Percentiles rank a stretch among this genome's conserved stretches.
Evolutionary conservation across 2,329 filamentous ascomycete genomes (phyloP).

Genomic region (Cytospora leucostoma): DNA sequence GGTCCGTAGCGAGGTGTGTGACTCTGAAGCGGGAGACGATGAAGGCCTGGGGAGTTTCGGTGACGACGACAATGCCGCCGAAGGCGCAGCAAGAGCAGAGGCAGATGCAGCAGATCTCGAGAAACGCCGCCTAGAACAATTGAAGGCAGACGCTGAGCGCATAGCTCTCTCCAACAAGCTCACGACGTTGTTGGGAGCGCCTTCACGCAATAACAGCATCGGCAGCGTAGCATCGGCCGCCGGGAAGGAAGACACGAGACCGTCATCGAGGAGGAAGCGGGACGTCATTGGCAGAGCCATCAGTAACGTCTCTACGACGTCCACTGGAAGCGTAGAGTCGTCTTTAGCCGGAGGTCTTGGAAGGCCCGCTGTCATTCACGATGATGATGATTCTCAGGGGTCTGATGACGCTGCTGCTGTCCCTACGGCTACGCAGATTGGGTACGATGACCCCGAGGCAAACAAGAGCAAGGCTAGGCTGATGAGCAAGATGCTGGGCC

Average conservation of each 20-base stretch:
- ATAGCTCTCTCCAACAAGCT: conserved; percentile 46
- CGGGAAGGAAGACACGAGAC: conserved; percentile 15
- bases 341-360: conserved; percentile 28
- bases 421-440: conserved; percentile 54
- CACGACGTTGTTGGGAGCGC: conserved; percentile 42
- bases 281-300: conserved; percentile 59
- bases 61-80: conserved; percentile 20
- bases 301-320: conserved; percentile 58
- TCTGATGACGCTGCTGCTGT: conserved; percentile 25
- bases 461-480: conserved; percentile 45
- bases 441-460: conserved; percentile 55
- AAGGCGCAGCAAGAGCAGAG: background rate
- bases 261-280: conserved; percentile 41
- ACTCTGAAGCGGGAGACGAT: conserved; percentile 36
- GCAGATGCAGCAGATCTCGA: conserved; percentile 18
- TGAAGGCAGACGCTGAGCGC: conserved; percentile 39
- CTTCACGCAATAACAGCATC: conserved; percentile 6
- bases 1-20: conserved; percentile 44
- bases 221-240: conserved; percentile 19
- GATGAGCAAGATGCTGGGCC: conserved; percentile 46
- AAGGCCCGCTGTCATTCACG: conserved; percentile 17
- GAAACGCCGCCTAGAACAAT: conserved; percentile 21
- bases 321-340: conserved; percentile 48
- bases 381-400: conserved; percentile 31
- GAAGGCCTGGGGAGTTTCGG: conserved; percentile 15